phyloP scores from a whole-genome alignment of 2,329 filamentous ascomycete species.

The Thielaviopsis euricoi region DNA sequence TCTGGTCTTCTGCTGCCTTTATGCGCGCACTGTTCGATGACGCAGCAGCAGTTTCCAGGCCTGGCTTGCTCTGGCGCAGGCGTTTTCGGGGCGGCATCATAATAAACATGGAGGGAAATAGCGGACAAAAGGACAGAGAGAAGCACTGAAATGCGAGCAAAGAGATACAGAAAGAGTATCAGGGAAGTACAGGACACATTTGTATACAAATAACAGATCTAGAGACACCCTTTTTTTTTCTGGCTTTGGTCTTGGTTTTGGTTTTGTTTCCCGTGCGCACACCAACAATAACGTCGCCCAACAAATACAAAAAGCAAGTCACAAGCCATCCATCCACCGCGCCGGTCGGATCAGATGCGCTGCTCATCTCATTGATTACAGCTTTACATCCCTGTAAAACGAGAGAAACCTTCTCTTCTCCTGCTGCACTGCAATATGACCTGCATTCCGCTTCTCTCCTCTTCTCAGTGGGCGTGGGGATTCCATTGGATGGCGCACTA shows the following conservation, averaged over 20 bases:
- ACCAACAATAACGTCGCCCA: neutral
- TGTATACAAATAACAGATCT: too few species aligned
- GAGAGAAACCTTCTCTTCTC: too few species aligned
- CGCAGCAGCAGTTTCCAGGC: slow-evolving; percentile 13
- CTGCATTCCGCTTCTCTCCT: neutral
- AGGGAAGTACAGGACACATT: neutral
- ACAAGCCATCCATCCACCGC: slow-evolving; percentile 1
- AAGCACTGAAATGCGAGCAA: neutral
- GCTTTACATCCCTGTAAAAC: slow-evolving; percentile 1
- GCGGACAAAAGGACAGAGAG: neutral
- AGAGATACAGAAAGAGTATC: neutral
- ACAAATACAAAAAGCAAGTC: neutral
- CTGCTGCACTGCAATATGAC: slow-evolving; percentile 1
- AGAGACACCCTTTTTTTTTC: too few species aligned
- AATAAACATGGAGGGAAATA: neutral
- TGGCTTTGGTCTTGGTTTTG: too few species aligned
- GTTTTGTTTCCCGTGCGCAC: too few species aligned
- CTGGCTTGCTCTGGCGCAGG: slow-evolving; percentile 18
- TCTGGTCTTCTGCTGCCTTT: neutral
- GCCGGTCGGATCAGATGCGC: neutral
- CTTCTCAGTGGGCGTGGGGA: too few species aligned
- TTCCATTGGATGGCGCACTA: neutral
- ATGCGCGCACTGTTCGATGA: neutral
- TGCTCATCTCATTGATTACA: neutral
- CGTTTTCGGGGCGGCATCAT: slow-evolving; percentile 27